A percentile compares a stretch with the other conserved stretches of the same genome.
Evolutionary conservation across 306 rosid genomes (phyloP).

Genomic region (Prunus mira): DNA sequence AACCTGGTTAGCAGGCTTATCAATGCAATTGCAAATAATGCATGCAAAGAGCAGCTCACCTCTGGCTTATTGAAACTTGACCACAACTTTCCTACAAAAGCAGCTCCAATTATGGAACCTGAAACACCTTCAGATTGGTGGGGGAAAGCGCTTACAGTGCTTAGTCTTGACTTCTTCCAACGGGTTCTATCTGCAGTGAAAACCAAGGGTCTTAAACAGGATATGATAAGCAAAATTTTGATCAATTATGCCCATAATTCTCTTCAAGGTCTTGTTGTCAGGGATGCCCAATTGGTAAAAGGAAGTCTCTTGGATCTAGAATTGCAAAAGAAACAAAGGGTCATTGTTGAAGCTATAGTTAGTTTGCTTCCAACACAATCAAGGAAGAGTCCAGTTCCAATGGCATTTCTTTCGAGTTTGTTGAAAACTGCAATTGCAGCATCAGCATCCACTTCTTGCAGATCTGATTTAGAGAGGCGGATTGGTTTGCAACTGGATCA

Average conservation of each 20-base stretch:
- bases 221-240: conserved; percentile 83
- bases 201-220: conserved; percentile 92
- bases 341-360: conserved; percentile 78
- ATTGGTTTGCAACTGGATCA: conserved; percentile 94
- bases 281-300: conserved; percentile 56
- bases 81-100: conserved; percentile 63
- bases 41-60: conserved; percentile 91
- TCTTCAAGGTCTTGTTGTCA: conserved; percentile 66
- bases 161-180: conserved; percentile 76
- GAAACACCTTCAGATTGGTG: conserved; percentile 98
- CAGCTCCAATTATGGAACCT: conserved; percentile 47
- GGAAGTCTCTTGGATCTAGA: conserved; percentile 65
- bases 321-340: conserved; percentile 75
- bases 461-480: conserved; percentile 85
- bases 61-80: conserved; percentile 83
- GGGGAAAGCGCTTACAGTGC: conserved; percentile 73
- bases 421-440: conserved; percentile 79
- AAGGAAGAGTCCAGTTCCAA: conserved; percentile 84
- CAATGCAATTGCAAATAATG: conserved; percentile 79
- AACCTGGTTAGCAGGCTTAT: conserved; percentile 67
- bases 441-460: conserved; percentile 72
- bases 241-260: conserved; percentile 81
- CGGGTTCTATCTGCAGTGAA: conserved; percentile 73
- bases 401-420: conserved; percentile 95
- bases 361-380: conserved; percentile 84